Evolutionary conservation across 441 rosid genomes (phyloP).

Genomic region (Arabidopsis hybrid): DNA sequence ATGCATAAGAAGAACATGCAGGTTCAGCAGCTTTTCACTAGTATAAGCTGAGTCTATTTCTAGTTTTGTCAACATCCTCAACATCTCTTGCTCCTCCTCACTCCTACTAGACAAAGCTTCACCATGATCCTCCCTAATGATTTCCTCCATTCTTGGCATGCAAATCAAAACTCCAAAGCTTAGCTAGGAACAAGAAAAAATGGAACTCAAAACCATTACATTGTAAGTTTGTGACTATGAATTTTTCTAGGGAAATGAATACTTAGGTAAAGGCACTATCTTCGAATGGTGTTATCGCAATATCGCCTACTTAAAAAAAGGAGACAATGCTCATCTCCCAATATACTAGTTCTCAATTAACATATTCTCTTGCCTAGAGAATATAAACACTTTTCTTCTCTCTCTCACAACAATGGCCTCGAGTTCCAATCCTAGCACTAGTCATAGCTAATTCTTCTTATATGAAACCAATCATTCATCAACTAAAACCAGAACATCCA

Average conservation of each 20-base stretch:
- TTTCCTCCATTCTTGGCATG: constrained; percentile 36
- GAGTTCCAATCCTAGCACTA: not conserved
- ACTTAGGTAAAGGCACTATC: not conserved
- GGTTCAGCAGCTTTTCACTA: constrained; percentile 66
- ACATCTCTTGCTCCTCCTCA: constrained; percentile 49
- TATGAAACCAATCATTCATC: constrained; percentile 16
- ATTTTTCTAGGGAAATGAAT: not conserved
- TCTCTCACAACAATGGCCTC: constrained; percentile 3
- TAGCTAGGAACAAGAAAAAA: not conserved
- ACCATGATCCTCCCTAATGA: constrained; percentile 23
- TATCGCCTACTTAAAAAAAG: not conserved
- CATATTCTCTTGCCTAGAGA: not conserved
- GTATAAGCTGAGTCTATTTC: constrained; percentile 63
- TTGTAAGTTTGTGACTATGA: not conserved
- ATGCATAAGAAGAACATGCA: constrained; percentile 80
- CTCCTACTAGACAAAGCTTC: constrained; percentile 44
- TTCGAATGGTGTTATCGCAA: not conserved
- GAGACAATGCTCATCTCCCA: not conserved
- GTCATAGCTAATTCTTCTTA: not conserved
- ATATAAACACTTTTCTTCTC: too few species aligned
- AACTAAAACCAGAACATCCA: constrained; percentile 11
- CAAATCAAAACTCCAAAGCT: not conserved
- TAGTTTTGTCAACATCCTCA: constrained; percentile 52
- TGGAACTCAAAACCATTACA: not conserved
- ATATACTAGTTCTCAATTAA: not conserved